Conservation (phyloP, 352 stramenopile genomes). For the Phytopythium ostracodes region DNA sequence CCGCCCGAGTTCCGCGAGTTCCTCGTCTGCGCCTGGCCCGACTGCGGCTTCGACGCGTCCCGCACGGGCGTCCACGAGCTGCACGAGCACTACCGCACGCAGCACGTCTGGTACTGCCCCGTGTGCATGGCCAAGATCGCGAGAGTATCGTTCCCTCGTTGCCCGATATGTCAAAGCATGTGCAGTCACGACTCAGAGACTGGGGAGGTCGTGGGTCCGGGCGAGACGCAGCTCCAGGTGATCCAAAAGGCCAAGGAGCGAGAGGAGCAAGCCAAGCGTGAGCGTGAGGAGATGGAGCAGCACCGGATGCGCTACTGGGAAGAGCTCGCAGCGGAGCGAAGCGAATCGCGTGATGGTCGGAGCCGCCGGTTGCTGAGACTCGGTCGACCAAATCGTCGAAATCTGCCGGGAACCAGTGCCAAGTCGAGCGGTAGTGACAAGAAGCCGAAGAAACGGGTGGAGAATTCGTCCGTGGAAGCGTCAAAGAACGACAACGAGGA, state of each 20-base stretch:
- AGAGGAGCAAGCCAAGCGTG: slow-evolving; percentile 32
- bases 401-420: background rate
- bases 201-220: slow-evolving; percentile 53
- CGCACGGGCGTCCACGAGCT: slow-evolving; percentile 65
- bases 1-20: slow-evolving; percentile 62
- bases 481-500: background rate
- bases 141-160: slow-evolving; percentile 61
- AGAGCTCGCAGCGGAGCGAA: slow-evolving; percentile 32
- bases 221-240: slow-evolving; percentile 47
- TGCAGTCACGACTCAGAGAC: slow-evolving; percentile 55
- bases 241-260: slow-evolving; percentile 39
- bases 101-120: slow-evolving; percentile 74
- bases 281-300: slow-evolving; percentile 57
- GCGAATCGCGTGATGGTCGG: slow-evolving; percentile 13
- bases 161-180: slow-evolving; percentile 54
- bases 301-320: slow-evolving; percentile 68
- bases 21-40: slow-evolving; percentile 56
- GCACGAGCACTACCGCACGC: slow-evolving; percentile 63
- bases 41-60: slow-evolving; percentile 39
- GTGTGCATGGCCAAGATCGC: slow-evolving; percentile 68
- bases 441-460: background rate
- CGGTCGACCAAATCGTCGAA: background rate
- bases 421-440: background rate
- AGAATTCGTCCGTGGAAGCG: too few species aligned
- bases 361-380: slow-evolving; percentile 38